phyloP scores from a whole-genome alignment of 1,284 basidiomycete genomes.

The Schizophyllum commune region DNA sequence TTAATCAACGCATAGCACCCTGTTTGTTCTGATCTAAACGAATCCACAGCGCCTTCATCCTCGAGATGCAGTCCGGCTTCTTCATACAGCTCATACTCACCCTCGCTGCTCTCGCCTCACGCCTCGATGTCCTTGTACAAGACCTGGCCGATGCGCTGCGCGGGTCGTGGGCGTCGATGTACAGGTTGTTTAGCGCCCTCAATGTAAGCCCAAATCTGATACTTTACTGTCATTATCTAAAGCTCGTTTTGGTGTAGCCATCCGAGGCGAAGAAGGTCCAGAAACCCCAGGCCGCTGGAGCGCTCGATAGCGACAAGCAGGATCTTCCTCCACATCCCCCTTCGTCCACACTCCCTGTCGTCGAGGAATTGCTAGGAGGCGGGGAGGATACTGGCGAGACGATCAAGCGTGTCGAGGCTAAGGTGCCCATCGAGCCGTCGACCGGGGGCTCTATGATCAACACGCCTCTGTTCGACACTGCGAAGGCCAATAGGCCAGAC shows the following conservation, averaged over 20 bases:
- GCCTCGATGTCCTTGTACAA: constrained; percentile 39
- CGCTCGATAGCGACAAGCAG: background rate
- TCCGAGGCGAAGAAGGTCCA: background rate
- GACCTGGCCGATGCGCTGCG: constrained; percentile 35
- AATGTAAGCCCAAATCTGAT: constrained; percentile 5
- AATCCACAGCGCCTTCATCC: constrained; percentile 42
- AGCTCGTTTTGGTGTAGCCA: too few relatives aligned
- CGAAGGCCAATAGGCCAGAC: too few relatives aligned
- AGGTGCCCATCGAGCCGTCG: background rate
- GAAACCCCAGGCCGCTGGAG: background rate
- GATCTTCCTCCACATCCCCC: background rate
- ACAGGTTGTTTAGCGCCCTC: constrained; percentile 16
- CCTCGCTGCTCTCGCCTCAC: constrained; percentile 51
- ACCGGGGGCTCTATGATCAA: background rate
- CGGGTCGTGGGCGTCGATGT: constrained; percentile 20
- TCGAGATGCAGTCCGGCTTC: constrained; percentile 61
- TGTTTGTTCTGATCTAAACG: constrained; percentile 2
- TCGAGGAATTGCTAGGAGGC: background rate
- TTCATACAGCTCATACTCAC: constrained; percentile 61
- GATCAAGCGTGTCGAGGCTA: background rate
- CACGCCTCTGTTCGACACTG: background rate
- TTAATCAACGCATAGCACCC: constrained; percentile 6
- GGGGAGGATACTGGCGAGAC: background rate
- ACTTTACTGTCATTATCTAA: background rate
- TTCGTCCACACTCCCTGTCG: background rate